phyloP scores from a whole-genome alignment of 345 rosid species.

The Populus pruinosa region DNA sequence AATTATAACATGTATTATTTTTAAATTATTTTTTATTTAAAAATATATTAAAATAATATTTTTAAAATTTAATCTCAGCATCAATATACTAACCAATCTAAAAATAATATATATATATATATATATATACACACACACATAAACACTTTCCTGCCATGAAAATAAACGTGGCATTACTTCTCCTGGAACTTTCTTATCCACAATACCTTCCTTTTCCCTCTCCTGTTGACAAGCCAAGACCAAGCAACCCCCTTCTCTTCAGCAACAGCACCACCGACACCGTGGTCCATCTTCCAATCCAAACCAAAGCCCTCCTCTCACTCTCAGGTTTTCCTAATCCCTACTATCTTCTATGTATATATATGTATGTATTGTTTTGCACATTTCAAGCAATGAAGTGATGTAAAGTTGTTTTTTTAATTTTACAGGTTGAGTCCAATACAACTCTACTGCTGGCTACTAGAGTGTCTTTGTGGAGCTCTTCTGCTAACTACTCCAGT shows the following conservation, averaged over 20 bases:
- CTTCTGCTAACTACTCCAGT: constrained; percentile 30
- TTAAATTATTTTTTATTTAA: too few relatives aligned
- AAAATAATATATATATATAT: too few relatives aligned
- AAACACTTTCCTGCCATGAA: too few relatives aligned
- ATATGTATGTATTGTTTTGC: not conserved
- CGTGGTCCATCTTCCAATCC: constrained; percentile 33
- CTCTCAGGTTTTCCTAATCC: constrained; percentile 33
- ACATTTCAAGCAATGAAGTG: not conserved
- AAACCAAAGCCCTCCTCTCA: constrained; percentile 41
- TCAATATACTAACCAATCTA: too few relatives aligned
- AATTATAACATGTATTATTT: too few relatives aligned
- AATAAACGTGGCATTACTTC: too few relatives aligned
- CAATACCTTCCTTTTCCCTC: not conserved
- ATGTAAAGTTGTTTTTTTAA: not conserved
- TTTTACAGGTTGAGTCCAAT: constrained; percentile 37
- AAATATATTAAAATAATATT: too few relatives aligned
- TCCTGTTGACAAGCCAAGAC: constrained; percentile 5
- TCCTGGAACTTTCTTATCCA: constrained; percentile 24
- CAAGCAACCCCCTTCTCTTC: constrained; percentile 33
- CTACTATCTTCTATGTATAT: not conserved
- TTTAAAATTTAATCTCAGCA: too few relatives aligned
- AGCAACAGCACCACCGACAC: constrained; percentile 11
- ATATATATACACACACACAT: too few relatives aligned
- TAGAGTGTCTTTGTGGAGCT: constrained; percentile 29
- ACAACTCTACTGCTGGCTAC: not conserved